A percentile compares a stretch with the other conserved stretches of the same genome.
These are phyloP conservation scores for Quaeritorhiza haematococci DNA, from an alignment of 371 early-diverging fungal species.

Conservation along the genomic window DNA sequence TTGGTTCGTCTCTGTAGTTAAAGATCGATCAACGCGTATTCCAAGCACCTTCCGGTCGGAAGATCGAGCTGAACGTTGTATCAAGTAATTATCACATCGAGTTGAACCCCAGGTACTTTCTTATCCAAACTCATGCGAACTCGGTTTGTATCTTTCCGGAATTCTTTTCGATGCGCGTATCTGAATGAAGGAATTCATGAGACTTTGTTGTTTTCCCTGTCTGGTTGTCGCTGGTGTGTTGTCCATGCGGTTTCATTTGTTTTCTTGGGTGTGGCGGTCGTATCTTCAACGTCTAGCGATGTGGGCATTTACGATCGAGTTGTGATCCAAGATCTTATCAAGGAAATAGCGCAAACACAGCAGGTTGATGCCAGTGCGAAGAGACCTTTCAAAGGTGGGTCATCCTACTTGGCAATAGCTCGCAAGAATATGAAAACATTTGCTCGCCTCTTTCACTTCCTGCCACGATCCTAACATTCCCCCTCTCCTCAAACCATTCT, in stretches of 20 bases:
- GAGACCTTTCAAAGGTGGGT: slow-evolving; percentile 78
- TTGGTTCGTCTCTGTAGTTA: slow-evolving; percentile 46
- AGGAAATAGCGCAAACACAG: slow-evolving; percentile 97
- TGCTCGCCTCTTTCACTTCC: too few species aligned
- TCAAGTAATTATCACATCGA: slow-evolving; percentile 91
- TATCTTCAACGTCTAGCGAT: slow-evolving; percentile 54
- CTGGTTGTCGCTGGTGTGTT: too few species aligned
- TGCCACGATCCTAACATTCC: slow-evolving; percentile 1
- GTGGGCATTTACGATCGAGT: slow-evolving; percentile 93
- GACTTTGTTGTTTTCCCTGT: too few species aligned
- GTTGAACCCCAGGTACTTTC: slow-evolving; percentile 77
- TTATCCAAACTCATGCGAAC: neutral
- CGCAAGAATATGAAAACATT: neutral
- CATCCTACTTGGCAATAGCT: too few species aligned
- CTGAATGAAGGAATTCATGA: too few species aligned
- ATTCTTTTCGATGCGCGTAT: slow-evolving; percentile 7
- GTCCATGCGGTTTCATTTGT: too few species aligned
- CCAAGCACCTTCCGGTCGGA: slow-evolving; percentile 75
- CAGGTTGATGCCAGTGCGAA: slow-evolving; percentile 80
- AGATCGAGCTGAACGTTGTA: slow-evolving; percentile 77
- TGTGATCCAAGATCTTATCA: slow-evolving; percentile 95
- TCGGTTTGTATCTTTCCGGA: slow-evolving; percentile 24
- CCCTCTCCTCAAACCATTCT: neutral
- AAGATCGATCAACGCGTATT: slow-evolving; percentile 86
- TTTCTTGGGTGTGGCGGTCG: too few species aligned